Conservation (phyloP, 352 stramenopile genomes). For the Aphanomyces cochlioides region DNA sequence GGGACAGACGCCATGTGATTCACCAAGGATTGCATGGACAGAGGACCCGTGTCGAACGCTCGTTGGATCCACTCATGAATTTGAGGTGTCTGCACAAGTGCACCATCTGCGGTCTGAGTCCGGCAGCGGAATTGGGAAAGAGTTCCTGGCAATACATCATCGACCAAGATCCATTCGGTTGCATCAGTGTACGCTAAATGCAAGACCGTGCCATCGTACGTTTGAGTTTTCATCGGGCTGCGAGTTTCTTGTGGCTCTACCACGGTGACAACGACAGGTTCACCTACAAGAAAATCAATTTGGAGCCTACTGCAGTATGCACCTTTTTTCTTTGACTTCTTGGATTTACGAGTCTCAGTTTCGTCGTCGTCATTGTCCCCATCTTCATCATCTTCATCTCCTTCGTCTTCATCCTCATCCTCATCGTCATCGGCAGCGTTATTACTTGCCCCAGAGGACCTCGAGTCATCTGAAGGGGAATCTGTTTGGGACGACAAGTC, state of each 20-base stretch:
- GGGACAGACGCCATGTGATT: background rate
- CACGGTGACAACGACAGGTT: background rate
- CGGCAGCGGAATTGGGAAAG: background rate
- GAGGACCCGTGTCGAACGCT: conserved; percentile 9
- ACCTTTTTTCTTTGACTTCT: conserved; percentile 30
- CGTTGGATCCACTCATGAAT: conserved; percentile 2
- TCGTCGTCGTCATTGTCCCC: conserved; percentile 40
- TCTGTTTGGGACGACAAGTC: conserved; percentile 31
- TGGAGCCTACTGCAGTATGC: background rate
- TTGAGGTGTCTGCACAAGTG: background rate
- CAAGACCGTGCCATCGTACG: conserved; percentile 12
- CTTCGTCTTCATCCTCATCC: conserved; percentile 33
- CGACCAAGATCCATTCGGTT: conserved; percentile 5
- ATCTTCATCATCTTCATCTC: conserved; percentile 43
- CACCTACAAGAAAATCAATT: background rate
- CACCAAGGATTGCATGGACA: background rate
- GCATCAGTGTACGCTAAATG: background rate
- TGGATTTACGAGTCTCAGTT: conserved; percentile 18
- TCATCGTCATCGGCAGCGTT: conserved; percentile 34
- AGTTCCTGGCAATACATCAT: conserved; percentile 2
- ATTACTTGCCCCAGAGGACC: background rate
- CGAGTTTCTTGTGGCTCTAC: background rate
- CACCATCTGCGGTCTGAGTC: background rate
- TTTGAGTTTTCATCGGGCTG: background rate
- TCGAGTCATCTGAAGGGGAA: conserved; percentile 14